Percentiles rank a stretch among this genome's conserved stretches.
These are phyloP conservation scores for Floccularia luteovirens DNA, from an alignment of 768 basidiomycete species.

Conservation along the genomic window DNA sequence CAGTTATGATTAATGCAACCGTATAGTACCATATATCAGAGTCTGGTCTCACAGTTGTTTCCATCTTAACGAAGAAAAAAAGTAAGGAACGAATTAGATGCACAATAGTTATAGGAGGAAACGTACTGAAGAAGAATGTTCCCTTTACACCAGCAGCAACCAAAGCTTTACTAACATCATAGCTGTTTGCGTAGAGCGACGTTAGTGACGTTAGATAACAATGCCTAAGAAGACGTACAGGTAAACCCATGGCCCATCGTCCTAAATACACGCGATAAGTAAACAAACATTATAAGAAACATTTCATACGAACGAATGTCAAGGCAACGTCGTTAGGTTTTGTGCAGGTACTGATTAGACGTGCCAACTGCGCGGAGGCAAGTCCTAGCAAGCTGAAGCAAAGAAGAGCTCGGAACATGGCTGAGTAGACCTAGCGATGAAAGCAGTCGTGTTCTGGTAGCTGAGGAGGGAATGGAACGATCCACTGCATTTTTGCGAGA, in stretches of 20 bases:
- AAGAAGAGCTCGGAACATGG: too few relatives aligned
- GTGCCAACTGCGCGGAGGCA: too few relatives aligned
- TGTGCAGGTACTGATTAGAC: conserved; percentile 25
- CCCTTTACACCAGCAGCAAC: conserved; percentile 24
- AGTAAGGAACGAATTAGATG: not conserved
- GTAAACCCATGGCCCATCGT: conserved; percentile 34
- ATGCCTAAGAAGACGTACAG: conserved; percentile 15
- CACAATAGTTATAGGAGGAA: too few relatives aligned
- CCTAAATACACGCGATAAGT: conserved; percentile 9
- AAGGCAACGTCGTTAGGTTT: conserved; percentile 29
- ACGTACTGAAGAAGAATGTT: conserved; percentile 37
- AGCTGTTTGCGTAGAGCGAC: conserved; percentile 14
- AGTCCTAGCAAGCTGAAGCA: too few relatives aligned
- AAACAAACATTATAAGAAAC: not conserved
- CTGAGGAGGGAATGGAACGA: too few relatives aligned
- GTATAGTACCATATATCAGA: too few relatives aligned
- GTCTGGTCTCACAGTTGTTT: conserved; percentile 21
- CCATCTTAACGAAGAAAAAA: conserved; percentile 17
- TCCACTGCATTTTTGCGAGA: too few relatives aligned
- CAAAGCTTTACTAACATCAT: conserved; percentile 24
- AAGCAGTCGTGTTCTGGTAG: too few relatives aligned
- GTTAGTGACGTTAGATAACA: not conserved
- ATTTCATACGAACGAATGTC: conserved; percentile 29
- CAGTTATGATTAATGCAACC: not conserved
- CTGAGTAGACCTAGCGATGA: too few relatives aligned